These are phyloP conservation scores for Coemansia sp. DNA, from an alignment of 192 early-diverging fungal species.

Conservation along the genomic window DNA sequence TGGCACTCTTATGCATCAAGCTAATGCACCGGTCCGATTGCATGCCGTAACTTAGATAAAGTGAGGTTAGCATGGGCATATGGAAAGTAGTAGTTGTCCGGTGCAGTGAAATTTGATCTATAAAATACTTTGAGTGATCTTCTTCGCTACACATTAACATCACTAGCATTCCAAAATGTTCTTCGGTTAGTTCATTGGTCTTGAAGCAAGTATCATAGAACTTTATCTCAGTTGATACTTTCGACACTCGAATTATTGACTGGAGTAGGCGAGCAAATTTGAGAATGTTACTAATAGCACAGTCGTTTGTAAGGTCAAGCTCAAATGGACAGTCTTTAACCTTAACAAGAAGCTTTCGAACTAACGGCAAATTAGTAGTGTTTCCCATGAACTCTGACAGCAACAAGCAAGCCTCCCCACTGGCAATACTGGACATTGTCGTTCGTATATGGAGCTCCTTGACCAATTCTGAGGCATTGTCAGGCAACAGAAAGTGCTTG, in stretches of 20 bases:
- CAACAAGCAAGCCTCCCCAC: background rate
- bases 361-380: background rate
- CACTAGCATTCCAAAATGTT: background rate
- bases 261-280: background rate
- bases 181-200: background rate
- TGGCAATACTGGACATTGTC: background rate
- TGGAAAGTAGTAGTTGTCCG: background rate
- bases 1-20: background rate
- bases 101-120: background rate
- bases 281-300: background rate
- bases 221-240: background rate
- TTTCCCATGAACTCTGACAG: background rate
- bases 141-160: background rate
- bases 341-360: background rate
- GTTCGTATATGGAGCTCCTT: background rate
- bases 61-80: background rate
- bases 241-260: background rate
- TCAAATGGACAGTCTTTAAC: background rate
- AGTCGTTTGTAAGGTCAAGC: background rate
- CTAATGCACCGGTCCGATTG: background rate
- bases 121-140: background rate
- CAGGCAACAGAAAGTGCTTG: background rate
- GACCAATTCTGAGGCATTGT: background rate
- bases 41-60: background rate
- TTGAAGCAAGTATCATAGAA: background rate